A percentile compares a stretch with the other conserved stretches of the same genome.
Evolutionary conservation across 305 asterid genomes (phyloP).

Genomic region (Solanum chacoense): DNA sequence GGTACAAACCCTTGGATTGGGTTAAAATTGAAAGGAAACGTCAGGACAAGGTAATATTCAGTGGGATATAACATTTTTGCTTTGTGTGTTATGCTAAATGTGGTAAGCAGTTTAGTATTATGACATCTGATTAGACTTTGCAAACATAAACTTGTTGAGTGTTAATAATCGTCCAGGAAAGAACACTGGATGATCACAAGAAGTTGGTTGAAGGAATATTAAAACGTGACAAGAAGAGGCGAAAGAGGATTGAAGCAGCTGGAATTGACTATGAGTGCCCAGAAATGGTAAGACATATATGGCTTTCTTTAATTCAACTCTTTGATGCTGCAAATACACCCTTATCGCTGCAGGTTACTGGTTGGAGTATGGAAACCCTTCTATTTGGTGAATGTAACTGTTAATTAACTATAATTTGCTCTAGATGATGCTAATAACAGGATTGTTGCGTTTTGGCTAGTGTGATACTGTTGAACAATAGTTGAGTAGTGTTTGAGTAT

Average conservation of each 20-base stretch:
- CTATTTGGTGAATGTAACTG: neutral
- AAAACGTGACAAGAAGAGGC: conserved; percentile 54
- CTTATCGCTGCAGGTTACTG: neutral
- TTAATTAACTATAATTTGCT: neutral
- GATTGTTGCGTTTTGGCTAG: neutral
- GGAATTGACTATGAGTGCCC: conserved; percentile 84
- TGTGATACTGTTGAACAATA: neutral
- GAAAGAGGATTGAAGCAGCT: conserved; percentile 70
- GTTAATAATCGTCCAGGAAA: conserved; percentile 30
- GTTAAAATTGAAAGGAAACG: conserved; percentile 58
- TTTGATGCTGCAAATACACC: neutral
- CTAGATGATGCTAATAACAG: neutral
- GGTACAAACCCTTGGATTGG: conserved; percentile 55
- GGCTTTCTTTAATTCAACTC: neutral
- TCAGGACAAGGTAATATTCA: conserved; percentile 62
- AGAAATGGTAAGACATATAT: conserved; percentile 43
- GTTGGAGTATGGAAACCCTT: neutral
- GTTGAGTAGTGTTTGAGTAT: neutral
- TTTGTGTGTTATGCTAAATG: neutral
- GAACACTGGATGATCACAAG: conserved; percentile 54
- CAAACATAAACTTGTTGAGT: neutral
- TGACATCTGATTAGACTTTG: neutral
- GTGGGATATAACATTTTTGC: neutral
- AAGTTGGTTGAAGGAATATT: conserved; percentile 48
- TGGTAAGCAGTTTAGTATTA: neutral